Evolutionary conservation across 106 monocot genomes (phyloP), one percentile per base, ranked within the genome.

Genomic region (Dioscorea alata): DNA sequence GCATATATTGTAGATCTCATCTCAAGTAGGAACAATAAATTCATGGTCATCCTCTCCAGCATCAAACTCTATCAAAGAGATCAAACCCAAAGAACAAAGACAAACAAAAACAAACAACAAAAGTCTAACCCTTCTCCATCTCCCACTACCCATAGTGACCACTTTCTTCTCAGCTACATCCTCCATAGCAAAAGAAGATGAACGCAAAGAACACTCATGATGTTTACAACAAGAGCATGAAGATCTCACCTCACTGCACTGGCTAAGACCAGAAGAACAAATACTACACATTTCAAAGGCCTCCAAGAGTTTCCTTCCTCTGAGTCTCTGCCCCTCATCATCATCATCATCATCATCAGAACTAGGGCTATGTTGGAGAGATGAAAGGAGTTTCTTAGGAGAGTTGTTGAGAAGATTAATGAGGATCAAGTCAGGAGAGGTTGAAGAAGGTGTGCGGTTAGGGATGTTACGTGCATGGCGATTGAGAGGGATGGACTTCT

Each of bases 361-460:
- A 28, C n/a, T 14, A 6, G 63, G 49, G 1, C 68, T 8, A 7
- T 17, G 56, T 48, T 74, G 74, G 14, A 73, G 74, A 61, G 79
- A 74, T 0, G 64, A 69, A 32, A 74, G 21, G 21, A 74, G 74
- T 49, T 64, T 63, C 63, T 70, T 74, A 12, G 79, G 79, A 17
- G 69, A 68, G 67, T 62, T 60, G 31, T 50, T 24, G 66, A 71
- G 48, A 64, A 70, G 64, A 12, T 57, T 22, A 42, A 42, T 42
- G 42, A 19, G 19, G 65, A 57, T 25, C 23, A 59, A 49, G 9
- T 58, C 58, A 50, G 58, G 48, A 25, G 17, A 13, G 7, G 58
- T n/a, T 28, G 59, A 16, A 25, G 5, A 42, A 42, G 42, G 42
- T 31, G 22, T 48, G 42, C 20, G 10, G 32, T 4, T 22, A 13